These are phyloP conservation scores for Aschersonia sp. DNA, from an alignment of 2,329 filamentous ascomycete species.

Conservation along the genomic window DNA sequence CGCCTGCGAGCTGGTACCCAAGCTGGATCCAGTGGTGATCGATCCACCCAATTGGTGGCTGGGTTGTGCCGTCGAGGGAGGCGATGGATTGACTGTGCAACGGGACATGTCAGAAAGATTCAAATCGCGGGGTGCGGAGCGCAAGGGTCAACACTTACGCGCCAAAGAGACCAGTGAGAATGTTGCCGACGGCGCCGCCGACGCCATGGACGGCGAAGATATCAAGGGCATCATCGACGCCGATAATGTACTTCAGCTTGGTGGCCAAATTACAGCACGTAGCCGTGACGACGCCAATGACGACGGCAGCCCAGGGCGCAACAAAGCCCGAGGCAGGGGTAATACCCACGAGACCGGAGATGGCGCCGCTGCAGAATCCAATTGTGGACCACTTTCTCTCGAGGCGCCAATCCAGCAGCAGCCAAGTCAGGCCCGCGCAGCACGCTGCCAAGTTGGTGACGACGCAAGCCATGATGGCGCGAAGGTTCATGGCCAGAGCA, in stretches of 20 bases:
- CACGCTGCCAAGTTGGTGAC: conserved; percentile 80
- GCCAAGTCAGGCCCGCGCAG: conserved; percentile 71
- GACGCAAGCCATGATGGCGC: conserved; percentile 77
- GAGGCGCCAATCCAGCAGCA: conserved; percentile 75
- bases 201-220: conserved; percentile 83
- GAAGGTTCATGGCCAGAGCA: conserved; percentile 67
- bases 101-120: no score
- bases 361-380: conserved; percentile 81
- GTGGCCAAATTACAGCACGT: conserved; percentile 72
- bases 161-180: conserved; percentile 65
- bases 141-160: conserved; percentile 30
- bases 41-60: conserved; percentile 50
- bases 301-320: conserved; percentile 45
- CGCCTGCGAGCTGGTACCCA: conserved; percentile 56
- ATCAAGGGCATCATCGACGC: conserved; percentile 77
- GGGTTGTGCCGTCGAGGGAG: conserved; percentile 51
- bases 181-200: conserved; percentile 67
- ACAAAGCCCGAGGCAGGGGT: conserved; percentile 75
- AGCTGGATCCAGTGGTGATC: conserved; percentile 57
- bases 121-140: background rate
- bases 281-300: conserved; percentile 44
- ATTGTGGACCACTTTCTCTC: conserved; percentile 80
- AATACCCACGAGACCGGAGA: conserved; percentile 77
- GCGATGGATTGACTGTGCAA: conserved; percentile 49
- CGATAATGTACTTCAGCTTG: conserved; percentile 62